These are phyloP conservation scores for Tieghemiomyces parasiticus DNA, from an alignment of 192 early-diverging fungal species.

Conservation along the genomic window DNA sequence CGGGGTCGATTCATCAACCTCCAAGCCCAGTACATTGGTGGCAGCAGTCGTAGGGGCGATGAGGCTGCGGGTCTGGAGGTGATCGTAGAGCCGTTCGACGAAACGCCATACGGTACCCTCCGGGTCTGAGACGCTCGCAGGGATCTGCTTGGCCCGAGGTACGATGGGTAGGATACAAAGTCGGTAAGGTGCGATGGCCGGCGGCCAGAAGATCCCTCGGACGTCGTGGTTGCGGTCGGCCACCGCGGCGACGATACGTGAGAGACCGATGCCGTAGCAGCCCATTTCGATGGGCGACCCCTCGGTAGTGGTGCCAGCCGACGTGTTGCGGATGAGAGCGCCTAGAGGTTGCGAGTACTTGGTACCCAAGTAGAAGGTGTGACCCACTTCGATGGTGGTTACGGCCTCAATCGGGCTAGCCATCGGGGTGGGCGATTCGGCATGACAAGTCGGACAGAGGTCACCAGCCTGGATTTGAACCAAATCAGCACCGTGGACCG, in stretches of 20 bases:
- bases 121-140: background rate
- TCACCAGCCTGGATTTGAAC: constrained; percentile 32
- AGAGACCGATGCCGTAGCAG: constrained; percentile 80
- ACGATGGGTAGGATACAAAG: constrained; percentile 46
- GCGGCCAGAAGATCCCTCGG: constrained; percentile 68
- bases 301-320: constrained; percentile 13
- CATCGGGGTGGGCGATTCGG: constrained; percentile 9
- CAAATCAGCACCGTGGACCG: constrained; percentile 21
- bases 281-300: constrained; percentile 62
- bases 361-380: constrained; percentile 81
- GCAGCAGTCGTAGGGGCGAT: too few relatives aligned
- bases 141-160: constrained; percentile 17
- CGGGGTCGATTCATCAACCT: too few relatives aligned
- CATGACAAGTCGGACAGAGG: constrained; percentile 24
- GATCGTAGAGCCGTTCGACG: background rate
- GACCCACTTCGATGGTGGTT: constrained; percentile 67
- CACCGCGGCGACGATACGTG: constrained; percentile 68
- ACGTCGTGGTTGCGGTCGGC: constrained; percentile 49
- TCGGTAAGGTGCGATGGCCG: constrained; percentile 58
- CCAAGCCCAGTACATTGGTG: constrained; percentile 13
- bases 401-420: constrained; percentile 11
- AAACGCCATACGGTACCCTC: background rate
- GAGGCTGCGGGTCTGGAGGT: constrained; percentile 4
- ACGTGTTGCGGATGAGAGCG: constrained; percentile 28
- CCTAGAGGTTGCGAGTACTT: constrained; percentile 65